Evolutionary conservation across 768 basidiomycete species (phyloP).

Genomic region (Boletus fagicola): DNA sequence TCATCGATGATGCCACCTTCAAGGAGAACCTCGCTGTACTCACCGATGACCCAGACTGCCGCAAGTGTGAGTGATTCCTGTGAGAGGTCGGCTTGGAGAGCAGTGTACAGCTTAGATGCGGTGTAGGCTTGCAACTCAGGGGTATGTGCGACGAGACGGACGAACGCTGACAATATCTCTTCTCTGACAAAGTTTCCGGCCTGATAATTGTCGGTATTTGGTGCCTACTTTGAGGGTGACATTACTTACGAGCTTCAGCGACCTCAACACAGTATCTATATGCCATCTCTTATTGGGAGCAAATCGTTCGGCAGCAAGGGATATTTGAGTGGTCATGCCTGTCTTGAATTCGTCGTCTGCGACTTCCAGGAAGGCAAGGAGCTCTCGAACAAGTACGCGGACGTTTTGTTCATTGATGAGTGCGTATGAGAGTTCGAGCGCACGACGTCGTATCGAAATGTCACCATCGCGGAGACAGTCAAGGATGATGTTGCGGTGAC

Average conservation of each 20-base stretch:
- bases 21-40: conserved; percentile 88
- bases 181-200: conserved; percentile 98
- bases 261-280: conserved; percentile 93
- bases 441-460: conserved; percentile 95
- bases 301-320: conserved; percentile 91
- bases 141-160: conserved; percentile 93
- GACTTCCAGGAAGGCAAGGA: conserved; percentile 94
- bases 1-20: conserved; percentile 82
- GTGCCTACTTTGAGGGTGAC: neutral
- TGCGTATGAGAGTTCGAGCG: conserved; percentile 95
- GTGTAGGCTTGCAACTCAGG: conserved; percentile 97
- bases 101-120: conserved; percentile 83
- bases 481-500: conserved; percentile 97
- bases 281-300: conserved; percentile 99
- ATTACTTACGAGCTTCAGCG: conserved; percentile 77
- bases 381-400: conserved; percentile 84
- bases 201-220: conserved; percentile 38
- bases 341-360: conserved; percentile 99
- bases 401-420: conserved; percentile 95
- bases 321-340: conserved; percentile 96
- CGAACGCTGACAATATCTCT: conserved; percentile 92
- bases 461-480: conserved; percentile 99
- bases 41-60: conserved; percentile 94
- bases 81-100: conserved; percentile 87
- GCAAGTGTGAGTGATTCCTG: conserved; percentile 94